Conservation (phyloP, 345 rosid genomes). For the Sapria himalayana region DNA sequence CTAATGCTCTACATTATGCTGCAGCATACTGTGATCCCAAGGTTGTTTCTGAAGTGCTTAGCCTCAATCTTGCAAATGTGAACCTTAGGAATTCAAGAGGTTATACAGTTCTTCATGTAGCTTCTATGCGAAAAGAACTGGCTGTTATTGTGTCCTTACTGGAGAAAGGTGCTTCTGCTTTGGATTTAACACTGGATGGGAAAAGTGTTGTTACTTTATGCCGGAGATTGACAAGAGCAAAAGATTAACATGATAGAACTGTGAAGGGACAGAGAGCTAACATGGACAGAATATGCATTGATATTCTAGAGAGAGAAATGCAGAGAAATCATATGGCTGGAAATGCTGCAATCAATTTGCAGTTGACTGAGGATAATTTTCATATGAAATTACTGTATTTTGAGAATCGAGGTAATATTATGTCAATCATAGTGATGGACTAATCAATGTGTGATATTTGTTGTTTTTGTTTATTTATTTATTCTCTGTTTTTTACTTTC, state of each 20-base stretch:
- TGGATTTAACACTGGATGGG: slow-evolving; percentile 18
- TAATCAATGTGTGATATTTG: too few relatives aligned
- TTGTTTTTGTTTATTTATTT: not conserved
- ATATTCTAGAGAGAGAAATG: slow-evolving; percentile 17
- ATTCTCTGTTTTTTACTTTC: not conserved
- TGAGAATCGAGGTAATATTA: slow-evolving; percentile 20
- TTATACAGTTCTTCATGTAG: slow-evolving; percentile 24
- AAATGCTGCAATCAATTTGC: slow-evolving; percentile 1
- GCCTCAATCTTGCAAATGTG: slow-evolving; percentile 13
- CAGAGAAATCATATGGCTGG: slow-evolving; percentile 9
- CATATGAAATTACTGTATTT: slow-evolving; percentile 19
- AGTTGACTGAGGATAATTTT: slow-evolving; percentile 11
- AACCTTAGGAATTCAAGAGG: slow-evolving; percentile 20
- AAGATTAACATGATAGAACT: slow-evolving; percentile 17
- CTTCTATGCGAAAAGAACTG: slow-evolving; percentile 23
- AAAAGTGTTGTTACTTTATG: slow-evolving; percentile 20
- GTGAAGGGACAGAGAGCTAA: slow-evolving; percentile 16
- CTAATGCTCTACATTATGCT: slow-evolving; percentile 31
- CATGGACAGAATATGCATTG: slow-evolving; percentile 23
- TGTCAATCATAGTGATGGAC: too few relatives aligned
- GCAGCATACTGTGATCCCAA: slow-evolving; percentile 27
- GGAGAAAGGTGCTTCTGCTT: slow-evolving; percentile 15
- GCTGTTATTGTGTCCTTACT: slow-evolving; percentile 16
- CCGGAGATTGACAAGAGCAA: slow-evolving; percentile 19
- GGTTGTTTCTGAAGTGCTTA: slow-evolving; percentile 18